These are phyloP conservation scores for Komagataea norvegica DNA, from an alignment of 1,139 yeast species.

Conservation along the genomic window DNA sequence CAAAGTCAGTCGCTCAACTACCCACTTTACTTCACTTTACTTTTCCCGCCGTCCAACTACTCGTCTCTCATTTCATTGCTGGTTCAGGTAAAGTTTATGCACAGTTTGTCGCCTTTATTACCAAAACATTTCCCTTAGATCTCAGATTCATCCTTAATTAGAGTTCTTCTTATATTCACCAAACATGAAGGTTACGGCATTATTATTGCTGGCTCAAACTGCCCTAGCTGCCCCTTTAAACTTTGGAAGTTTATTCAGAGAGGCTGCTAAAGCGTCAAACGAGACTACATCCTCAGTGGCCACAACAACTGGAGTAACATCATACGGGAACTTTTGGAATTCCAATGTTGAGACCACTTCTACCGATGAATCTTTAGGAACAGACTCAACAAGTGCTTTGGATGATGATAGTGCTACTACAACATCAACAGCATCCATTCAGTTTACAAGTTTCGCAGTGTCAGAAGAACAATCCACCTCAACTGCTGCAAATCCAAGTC, in stretches of 20 bases:
- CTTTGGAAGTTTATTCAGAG: slow-evolving; percentile 1
- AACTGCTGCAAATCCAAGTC: background rate
- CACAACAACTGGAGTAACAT: background rate
- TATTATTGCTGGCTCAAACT: slow-evolving; percentile 16
- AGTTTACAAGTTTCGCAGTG: background rate
- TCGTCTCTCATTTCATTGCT: background rate
- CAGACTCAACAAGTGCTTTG: background rate
- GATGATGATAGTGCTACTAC: background rate
- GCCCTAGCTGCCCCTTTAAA: slow-evolving; percentile 20
- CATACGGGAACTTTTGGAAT: no score
- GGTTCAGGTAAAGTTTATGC: background rate
- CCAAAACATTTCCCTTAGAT: background rate
- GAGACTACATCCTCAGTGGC: background rate
- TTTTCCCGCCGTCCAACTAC: background rate
- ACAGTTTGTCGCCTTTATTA: background rate
- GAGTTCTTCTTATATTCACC: no score
- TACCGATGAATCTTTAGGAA: no score
- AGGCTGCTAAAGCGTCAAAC: background rate
- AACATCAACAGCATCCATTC: no score
- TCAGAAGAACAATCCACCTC: background rate
- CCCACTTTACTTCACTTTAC: background rate
- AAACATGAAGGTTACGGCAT: slow-evolving; percentile 15
- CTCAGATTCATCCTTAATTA: background rate
- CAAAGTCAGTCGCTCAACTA: no score
- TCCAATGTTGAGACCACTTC: no score